phyloP scores from a whole-genome alignment of 2,329 filamentous ascomycete species.

The Fonsecaea pugnacius region DNA sequence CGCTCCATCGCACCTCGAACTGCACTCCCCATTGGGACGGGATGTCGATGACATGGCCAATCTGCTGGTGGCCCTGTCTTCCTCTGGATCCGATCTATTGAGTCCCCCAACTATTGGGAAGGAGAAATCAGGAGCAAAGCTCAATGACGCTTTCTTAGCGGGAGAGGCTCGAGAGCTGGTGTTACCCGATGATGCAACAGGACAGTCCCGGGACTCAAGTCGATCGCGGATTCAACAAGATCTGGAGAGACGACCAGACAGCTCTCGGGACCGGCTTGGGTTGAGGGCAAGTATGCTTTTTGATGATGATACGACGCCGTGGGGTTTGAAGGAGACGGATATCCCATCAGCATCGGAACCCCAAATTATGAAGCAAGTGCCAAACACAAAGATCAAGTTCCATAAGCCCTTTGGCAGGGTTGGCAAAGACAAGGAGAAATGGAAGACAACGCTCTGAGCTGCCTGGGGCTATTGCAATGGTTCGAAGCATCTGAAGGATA shows the following conservation, averaged over 20 bases:
- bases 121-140: slow-evolving; percentile 5
- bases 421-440: slow-evolving; percentile 23
- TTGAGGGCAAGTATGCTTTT: slow-evolving; percentile 31
- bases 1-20: background rate
- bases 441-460: background rate
- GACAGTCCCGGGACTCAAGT: background rate
- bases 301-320: slow-evolving; percentile 29
- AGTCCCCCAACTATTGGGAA: slow-evolving; percentile 2
- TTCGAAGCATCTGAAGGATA: background rate
- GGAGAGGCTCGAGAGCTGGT: slow-evolving; percentile 35
- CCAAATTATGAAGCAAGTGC: background rate
- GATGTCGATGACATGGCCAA: background rate
- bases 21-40: background rate
- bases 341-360: slow-evolving; percentile 3
- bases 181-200: slow-evolving; percentile 23
- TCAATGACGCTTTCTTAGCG: slow-evolving; percentile 32
- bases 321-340: slow-evolving; percentile 26
- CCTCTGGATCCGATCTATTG: slow-evolving; percentile 14
- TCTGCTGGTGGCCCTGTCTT: slow-evolving; percentile 5
- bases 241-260: slow-evolving; percentile 29
- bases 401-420: slow-evolving; percentile 31
- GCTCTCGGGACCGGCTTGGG: slow-evolving; percentile 32
- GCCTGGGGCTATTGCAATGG: background rate
- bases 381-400: slow-evolving; percentile 23
- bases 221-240: slow-evolving; percentile 23